phyloP scores from a whole-genome alignment of 352 stramenopile genomes.

The Pythium vanterpoolii region DNA sequence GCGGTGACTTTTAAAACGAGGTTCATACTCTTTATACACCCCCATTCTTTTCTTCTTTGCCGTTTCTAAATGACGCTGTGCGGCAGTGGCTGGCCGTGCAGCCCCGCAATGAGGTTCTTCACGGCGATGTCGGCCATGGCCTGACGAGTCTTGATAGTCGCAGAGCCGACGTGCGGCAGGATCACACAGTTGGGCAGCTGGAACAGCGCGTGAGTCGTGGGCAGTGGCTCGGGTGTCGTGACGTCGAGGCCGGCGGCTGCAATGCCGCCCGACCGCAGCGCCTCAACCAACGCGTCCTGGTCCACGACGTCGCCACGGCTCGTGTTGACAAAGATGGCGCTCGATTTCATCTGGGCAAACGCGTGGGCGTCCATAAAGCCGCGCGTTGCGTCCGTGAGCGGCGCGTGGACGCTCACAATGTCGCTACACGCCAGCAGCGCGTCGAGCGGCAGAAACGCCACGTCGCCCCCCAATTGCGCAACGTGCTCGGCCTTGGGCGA shows the following conservation, averaged over 20 bases:
- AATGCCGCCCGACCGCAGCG: constrained; percentile 40
- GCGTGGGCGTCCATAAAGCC: constrained; percentile 68
- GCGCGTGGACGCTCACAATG: constrained; percentile 85
- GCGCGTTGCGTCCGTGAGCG: constrained; percentile 70
- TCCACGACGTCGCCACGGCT: constrained; percentile 89
- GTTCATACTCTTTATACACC: background rate
- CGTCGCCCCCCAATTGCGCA: constrained; percentile 29
- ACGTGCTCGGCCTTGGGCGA: constrained; percentile 51
- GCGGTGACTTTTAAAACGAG: constrained; percentile 6
- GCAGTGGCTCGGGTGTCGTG: constrained; percentile 89
- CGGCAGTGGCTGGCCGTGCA: constrained; percentile 37
- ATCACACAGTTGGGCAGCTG: constrained; percentile 63
- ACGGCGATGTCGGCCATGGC: constrained; percentile 77
- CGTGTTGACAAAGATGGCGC: constrained; percentile 91
- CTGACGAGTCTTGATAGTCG: constrained; percentile 49
- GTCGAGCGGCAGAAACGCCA: constrained; percentile 76
- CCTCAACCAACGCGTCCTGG: constrained; percentile 65
- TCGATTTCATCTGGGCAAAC: constrained; percentile 79
- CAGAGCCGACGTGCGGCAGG: constrained; percentile 44
- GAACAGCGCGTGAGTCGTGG: constrained; percentile 68
- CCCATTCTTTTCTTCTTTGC: background rate
- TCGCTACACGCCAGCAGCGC: constrained; percentile 78
- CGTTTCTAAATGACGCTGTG: constrained; percentile 33
- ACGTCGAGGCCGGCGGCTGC: constrained; percentile 80
- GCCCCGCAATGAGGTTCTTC: constrained; percentile 51